Evolutionary conservation across 2,329 filamentous ascomycete species (phyloP).

Genomic region (Myriosclerotinia duriaeana): DNA sequence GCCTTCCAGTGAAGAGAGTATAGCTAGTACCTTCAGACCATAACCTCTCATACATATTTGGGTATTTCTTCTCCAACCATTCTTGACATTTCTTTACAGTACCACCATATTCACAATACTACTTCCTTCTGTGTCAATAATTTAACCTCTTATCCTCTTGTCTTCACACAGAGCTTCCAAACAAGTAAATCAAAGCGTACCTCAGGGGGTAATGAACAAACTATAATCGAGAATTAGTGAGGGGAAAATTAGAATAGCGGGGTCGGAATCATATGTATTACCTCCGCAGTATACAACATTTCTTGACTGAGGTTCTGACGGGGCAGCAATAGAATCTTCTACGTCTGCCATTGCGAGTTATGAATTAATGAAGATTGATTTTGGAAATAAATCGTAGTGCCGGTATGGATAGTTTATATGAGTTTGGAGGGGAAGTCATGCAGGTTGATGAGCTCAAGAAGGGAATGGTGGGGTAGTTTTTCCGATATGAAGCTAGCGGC

Average conservation of each 20-base stretch:
- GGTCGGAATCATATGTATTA: conserved; percentile 26
- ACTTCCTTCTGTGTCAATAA: conserved; percentile 36
- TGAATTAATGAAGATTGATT: neutral
- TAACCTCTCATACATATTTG: conserved; percentile 71
- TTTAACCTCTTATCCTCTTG: neutral
- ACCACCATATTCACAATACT: conserved; percentile 99
- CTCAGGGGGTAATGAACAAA: conserved; percentile 66
- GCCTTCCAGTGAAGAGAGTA: neutral
- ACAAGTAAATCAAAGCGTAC: conserved; percentile 43
- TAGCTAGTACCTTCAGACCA: conserved; percentile 74
- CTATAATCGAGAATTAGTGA: conserved; percentile 42
- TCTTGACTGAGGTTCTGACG: conserved; percentile 39
- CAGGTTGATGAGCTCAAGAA: conserved; percentile 3
- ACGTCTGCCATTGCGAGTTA: conserved; percentile 36
- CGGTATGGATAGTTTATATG: neutral
- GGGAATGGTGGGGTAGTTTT: conserved; percentile 23
- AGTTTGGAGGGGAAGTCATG: neutral
- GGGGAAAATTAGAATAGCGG: conserved; percentile 25
- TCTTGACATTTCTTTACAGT: conserved; percentile 96
- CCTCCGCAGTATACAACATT: conserved; percentile 41
- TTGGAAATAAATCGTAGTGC: neutral
- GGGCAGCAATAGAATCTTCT: conserved; percentile 28
- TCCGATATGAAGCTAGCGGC: conserved; percentile 3
- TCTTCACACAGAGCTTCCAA: neutral
- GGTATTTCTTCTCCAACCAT: conserved; percentile 79